phyloP scores from a whole-genome alignment of 2,329 filamentous ascomycete species.

The Cephalotrichum gorgonifer region DNA sequence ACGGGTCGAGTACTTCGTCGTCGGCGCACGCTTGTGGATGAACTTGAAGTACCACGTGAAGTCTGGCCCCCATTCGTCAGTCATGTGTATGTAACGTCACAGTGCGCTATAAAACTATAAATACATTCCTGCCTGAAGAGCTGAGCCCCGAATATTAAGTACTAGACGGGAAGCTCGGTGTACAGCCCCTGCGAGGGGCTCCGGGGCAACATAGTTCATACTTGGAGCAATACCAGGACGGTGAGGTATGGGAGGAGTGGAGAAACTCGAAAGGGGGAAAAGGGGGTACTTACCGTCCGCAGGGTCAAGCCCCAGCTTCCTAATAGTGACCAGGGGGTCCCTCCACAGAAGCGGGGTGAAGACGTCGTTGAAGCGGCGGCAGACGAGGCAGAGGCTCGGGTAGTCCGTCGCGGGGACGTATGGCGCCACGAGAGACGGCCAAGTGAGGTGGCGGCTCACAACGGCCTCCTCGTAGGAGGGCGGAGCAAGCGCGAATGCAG shows the following conservation, averaged over 20 bases:
- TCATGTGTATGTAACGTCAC: too few relatives aligned
- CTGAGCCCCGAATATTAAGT: too few relatives aligned
- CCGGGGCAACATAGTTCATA: too few relatives aligned
- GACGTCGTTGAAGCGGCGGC: constrained; percentile 30
- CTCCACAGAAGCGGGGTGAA: constrained; percentile 45
- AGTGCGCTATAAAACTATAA: too few relatives aligned
- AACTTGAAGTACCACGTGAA: constrained; percentile 38
- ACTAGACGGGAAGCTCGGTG: background rate
- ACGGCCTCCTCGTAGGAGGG: constrained; percentile 45
- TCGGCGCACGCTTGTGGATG: constrained; percentile 22
- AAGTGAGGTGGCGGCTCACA: constrained; percentile 27
- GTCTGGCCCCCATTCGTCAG: constrained; percentile 22
- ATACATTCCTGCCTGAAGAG: too few relatives aligned
- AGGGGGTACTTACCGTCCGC: constrained; percentile 31
- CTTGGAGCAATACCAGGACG: background rate
- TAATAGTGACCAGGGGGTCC: constrained; percentile 31
- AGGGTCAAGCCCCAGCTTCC: constrained; percentile 28
- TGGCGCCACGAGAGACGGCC: constrained; percentile 36
- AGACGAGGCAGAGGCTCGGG: constrained; percentile 36
- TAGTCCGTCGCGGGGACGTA: constrained; percentile 31
- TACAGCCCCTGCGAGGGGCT: too few relatives aligned
- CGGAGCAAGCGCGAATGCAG: constrained; percentile 13
- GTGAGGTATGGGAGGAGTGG: background rate
- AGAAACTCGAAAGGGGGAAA: background rate
- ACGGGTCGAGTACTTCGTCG: constrained; percentile 26